Base-by-base conservation (phyloP, 257 asterid species). In the Voacanga thouarsii region DNA sequence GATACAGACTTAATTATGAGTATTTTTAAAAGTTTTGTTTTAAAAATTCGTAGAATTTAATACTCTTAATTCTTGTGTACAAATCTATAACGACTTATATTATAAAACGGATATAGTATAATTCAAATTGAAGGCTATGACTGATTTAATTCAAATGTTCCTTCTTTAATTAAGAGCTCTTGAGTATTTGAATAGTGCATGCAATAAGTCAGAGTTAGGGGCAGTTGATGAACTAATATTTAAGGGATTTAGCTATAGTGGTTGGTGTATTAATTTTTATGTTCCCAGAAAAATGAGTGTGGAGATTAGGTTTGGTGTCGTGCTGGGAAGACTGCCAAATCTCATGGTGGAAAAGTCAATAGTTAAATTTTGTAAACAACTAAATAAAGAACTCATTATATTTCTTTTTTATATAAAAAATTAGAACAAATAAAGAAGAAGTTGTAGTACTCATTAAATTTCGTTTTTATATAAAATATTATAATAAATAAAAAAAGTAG, bases 171-270 rank as follows among this genome's bases (percentile, higher is more conserved):
- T 7, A 43, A 37, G 53, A 30, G 26, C 21, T 26, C 41, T 21
- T 74, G 26, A 55, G 71, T 26, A 24, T 77, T 47, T 30, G 23
- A 47, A 49, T 77, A n/a, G 72, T 12, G 74, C 60, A 75, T 75
- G 77, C 65, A 65, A 79, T 10, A 83, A 78, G 87, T 82, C 89
- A 84, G 59, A 67, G 64, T 63, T 60, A 68, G 80, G 73, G 65
- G 82, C 71, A 69, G 85, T 83, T 81, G 86, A 82, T 82, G 75
- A 82, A 70, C 60, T 72, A 72, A 79, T 67, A 67, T 67, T 60
- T 79, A 83, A 77, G 71, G 56, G 12, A 37, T 63, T 18, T 63
- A 39, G 7, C 18, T 19, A 47, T 9, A 57, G 72, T 63, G 64
- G 74, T 65, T 74, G 85, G 81, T 84, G 69, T 10, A 30, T 45